phyloP scores from a whole-genome alignment of 306 rosid species.

The Mimosa bimucronata region DNA sequence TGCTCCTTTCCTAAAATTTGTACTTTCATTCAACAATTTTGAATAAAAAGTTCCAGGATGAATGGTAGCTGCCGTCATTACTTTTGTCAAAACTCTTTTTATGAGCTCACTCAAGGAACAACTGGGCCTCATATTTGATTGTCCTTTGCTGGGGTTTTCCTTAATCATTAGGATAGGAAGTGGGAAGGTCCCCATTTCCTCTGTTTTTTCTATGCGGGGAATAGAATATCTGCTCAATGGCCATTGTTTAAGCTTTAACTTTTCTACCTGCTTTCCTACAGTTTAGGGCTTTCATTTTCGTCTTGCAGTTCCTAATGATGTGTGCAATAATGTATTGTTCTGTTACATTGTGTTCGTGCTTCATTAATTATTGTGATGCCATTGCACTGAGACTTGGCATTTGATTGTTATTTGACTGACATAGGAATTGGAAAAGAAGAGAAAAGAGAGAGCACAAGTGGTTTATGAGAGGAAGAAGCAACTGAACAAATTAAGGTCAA shows the following conservation, averaged over 20 bases:
- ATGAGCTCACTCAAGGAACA: not conserved
- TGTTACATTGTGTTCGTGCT: not conserved
- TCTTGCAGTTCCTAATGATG: not conserved
- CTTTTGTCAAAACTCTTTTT: not conserved
- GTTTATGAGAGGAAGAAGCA: slow-evolving; percentile 52
- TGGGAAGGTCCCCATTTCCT: not conserved
- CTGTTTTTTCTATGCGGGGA: not conserved
- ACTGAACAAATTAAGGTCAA: slow-evolving; percentile 38
- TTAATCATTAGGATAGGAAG: too few species aligned
- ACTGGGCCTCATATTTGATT: not conserved
- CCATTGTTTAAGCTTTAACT: not conserved
- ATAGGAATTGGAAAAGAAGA: slow-evolving; percentile 52
- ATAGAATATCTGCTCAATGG: not conserved
- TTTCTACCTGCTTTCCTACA: not conserved
- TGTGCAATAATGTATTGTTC: not conserved
- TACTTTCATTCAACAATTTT: not conserved
- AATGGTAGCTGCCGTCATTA: not conserved
- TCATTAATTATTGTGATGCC: not conserved
- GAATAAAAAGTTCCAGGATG: not conserved
- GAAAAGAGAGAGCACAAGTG: slow-evolving; percentile 48
- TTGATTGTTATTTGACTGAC: not conserved
- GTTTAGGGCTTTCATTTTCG: not conserved
- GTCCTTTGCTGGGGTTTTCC: not conserved
- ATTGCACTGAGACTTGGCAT: not conserved
- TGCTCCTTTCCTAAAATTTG: not conserved